Base-by-base conservation (phyloP, 2,329 filamentous ascomycete species). In the Beauveria sp. region DNA sequence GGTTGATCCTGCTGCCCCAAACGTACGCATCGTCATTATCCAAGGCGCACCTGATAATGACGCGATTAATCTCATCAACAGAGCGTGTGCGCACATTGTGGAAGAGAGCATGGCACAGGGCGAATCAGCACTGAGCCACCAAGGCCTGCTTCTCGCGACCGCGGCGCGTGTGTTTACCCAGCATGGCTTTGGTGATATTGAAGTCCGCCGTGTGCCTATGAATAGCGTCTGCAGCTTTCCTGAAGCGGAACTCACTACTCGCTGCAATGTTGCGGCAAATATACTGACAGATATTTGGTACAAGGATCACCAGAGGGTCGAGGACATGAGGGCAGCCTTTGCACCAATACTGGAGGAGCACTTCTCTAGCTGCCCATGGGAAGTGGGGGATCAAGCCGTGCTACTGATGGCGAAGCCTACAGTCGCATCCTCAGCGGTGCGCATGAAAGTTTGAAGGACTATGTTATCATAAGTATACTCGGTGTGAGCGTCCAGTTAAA, bases 31-130 rank as follows among this genome's bases (percentile, higher is more conserved):
- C 28, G 43, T 63, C 30, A 50, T 63, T 37, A 30, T 63, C 24
- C 43, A 56, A 28, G 62, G 59, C 2, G 55, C 62, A 2, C 62
- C 62, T 9, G 48, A 63, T 47, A 61, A 63, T 43, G 59, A 63
- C 3, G 50, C 56, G 1, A 37, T 59, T 9, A 47, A 53, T 16
- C 44, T 63, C 34, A 55, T 62, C 22, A 63, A 62, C 30, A 59
- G 30, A 10, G 54, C 44, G 16, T 63, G 59, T 28, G 41, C 46
- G 10, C 16, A 22, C 1, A 59, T 55, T 26, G 62, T 40, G 3
- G 48, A 46, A 22, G 37, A 40, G 37, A 48, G 55, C 14, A 50
- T 58, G 20, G 9, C 34, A 9, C 2, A 16, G 9, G 55, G 55
- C 6, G 22, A 50, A 46, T 58, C 55, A 8, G 55, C 46, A 9